phyloP scores from a whole-genome alignment of 352 stramenopile genomes.

The Globisporangium polare region DNA sequence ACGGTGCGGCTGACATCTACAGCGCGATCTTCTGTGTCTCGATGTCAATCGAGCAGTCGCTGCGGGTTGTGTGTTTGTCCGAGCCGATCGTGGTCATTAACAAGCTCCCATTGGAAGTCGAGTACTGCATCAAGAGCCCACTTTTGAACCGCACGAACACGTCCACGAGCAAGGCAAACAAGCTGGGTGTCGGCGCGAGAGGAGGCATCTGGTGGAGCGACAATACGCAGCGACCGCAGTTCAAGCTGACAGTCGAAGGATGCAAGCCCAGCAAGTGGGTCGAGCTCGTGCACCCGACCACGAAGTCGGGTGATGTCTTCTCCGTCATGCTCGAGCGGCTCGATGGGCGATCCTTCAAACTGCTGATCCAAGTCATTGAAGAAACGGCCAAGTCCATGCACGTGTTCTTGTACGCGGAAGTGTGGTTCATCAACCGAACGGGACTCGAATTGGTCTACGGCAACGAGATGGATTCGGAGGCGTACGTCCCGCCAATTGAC shows the following conservation, averaged over 20 bases:
- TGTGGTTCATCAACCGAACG: constrained; percentile 84
- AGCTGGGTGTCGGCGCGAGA: constrained; percentile 51
- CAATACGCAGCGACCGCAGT: constrained; percentile 55
- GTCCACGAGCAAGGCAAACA: constrained; percentile 28
- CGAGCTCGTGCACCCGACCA: constrained; percentile 43
- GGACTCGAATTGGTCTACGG: constrained; percentile 72
- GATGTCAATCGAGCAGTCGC: constrained; percentile 60
- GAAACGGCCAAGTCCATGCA: constrained; percentile 38
- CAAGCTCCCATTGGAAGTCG: constrained; percentile 68
- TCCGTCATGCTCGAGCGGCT: constrained; percentile 55
- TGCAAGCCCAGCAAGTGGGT: constrained; percentile 69
- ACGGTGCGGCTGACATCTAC: constrained; percentile 13
- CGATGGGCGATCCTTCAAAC: constrained; percentile 61
- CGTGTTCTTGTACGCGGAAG: constrained; percentile 52
- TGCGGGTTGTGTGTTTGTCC: constrained; percentile 56
- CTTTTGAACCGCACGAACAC: constrained; percentile 25
- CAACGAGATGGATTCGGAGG: constrained; percentile 55
- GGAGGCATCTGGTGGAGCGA: constrained; percentile 79
- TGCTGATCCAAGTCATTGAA: constrained; percentile 62
- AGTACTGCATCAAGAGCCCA: constrained; percentile 46
- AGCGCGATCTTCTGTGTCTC: constrained; percentile 67
- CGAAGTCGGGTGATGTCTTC: constrained; percentile 46
- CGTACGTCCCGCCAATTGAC: constrained; percentile 46
- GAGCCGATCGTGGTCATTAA: constrained; percentile 79
- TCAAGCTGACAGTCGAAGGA: constrained; percentile 61